Percentiles rank a stretch among this genome's conserved stretches.
These are phyloP conservation scores for Cercospora berteroae DNA, from an alignment of 2,329 filamentous ascomycete genomes.

Conservation along the genomic window DNA sequence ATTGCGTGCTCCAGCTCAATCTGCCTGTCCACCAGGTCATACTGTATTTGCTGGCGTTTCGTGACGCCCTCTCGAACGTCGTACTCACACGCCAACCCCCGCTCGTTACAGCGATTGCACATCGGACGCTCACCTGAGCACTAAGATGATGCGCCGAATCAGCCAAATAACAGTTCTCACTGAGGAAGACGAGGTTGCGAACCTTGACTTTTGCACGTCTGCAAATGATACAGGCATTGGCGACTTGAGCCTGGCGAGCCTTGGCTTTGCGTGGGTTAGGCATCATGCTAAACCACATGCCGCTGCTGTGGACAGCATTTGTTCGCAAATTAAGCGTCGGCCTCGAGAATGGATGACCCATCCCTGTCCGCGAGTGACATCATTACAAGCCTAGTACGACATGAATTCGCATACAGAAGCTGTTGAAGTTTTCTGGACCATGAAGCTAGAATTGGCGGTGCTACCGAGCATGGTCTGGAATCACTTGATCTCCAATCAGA, in stretches of 20 bases:
- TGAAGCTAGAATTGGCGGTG: no score
- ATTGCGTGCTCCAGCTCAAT: constrained; percentile 12
- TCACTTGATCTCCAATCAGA: no score
- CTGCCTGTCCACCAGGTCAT: constrained; percentile 12
- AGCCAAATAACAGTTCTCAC: neutral
- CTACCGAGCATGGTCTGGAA: no score
- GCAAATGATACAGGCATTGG: constrained; percentile 15
- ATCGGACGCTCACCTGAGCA: constrained; percentile 19
- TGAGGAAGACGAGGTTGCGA: no score
- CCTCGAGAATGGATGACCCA: no score
- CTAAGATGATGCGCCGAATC: neutral
- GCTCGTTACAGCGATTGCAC: constrained; percentile 11
- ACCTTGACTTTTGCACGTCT: constrained; percentile 17
- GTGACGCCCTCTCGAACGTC: constrained; percentile 24
- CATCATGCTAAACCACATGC: no score
- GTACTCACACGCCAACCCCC: constrained; percentile 17
- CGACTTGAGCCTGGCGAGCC: constrained; percentile 5
- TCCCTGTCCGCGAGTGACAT: no score
- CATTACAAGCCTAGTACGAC: no score
- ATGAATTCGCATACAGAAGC: no score
- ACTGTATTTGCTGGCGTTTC: constrained; percentile 21
- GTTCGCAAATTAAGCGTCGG: no score
- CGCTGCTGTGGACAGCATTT: no score
- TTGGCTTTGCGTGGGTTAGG: neutral
- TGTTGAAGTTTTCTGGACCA: no score